Percentiles rank a stretch among this genome's conserved stretches.
Evolutionary conservation across 2,329 filamentous ascomycete genomes (phyloP).

Genomic region (Zymoseptoria tritici): DNA sequence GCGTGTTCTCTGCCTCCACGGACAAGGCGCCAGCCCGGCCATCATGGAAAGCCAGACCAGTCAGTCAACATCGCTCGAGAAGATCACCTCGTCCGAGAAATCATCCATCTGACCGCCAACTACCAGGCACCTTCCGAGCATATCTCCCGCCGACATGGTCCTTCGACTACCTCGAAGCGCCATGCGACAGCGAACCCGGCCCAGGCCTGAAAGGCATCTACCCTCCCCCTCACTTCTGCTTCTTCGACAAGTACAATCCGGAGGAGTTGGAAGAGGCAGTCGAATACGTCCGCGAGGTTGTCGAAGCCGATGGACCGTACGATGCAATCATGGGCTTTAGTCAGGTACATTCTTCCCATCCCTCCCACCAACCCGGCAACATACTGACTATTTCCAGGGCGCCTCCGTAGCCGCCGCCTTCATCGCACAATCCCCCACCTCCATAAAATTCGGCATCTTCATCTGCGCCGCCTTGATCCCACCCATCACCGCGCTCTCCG

Average conservation of each 20-base stretch:
- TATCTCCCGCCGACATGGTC: conserved; percentile 1
- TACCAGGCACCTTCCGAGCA: not conserved
- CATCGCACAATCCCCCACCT: not conserved
- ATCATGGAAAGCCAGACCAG: not conserved
- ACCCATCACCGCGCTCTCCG: not conserved
- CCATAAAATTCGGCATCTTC: conserved; percentile 3
- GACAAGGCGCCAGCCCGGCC: conserved; percentile 1
- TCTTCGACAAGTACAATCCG: not conserved
- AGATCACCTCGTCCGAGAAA: too few relatives aligned
- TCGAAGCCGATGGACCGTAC: conserved; percentile 4
- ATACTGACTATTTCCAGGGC: not conserved
- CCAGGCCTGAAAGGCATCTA: conserved; percentile 3
- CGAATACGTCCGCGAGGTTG: conserved; percentile 2
- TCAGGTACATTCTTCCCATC: not conserved
- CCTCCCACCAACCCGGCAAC: not conserved
- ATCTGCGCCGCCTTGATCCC: conserved; percentile 2
- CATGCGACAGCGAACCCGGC: conserved; percentile 1
- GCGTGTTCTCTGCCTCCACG: conserved; percentile 7
- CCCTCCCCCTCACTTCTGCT: conserved; percentile 3
- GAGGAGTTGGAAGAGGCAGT: conserved; percentile 2
- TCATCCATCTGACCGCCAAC: not conserved
- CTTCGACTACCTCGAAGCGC: conserved; percentile 2
- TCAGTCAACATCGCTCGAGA: not conserved
- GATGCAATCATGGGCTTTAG: conserved; percentile 5
- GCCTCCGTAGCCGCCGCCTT: not conserved